Conservation (phyloP, 2,329 filamentous ascomycete species). For the Paracoccidioides lutzii region DNA sequence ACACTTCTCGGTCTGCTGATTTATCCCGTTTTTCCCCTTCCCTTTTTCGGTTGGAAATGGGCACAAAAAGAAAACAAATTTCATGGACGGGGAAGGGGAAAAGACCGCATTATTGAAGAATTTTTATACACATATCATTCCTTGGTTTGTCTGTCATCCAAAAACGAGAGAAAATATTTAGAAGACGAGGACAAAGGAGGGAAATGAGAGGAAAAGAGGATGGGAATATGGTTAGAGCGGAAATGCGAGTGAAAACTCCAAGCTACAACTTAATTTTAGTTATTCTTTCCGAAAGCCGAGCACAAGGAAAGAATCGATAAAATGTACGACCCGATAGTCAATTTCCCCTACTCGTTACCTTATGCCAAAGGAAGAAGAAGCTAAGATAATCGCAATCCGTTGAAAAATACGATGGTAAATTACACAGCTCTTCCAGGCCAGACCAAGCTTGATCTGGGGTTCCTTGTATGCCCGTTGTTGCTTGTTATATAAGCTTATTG, state of each 20-base stretch:
- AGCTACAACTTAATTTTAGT: background rate
- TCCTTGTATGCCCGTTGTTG: no score
- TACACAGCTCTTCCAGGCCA: background rate
- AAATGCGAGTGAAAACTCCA: background rate
- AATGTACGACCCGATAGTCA: background rate
- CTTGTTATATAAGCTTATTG: background rate
- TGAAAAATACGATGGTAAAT: background rate
- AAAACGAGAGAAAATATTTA: background rate
- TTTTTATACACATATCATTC: background rate
- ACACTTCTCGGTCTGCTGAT: background rate
- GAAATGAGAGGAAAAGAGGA: background rate
- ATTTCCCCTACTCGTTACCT: background rate
- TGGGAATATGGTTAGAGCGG: background rate
- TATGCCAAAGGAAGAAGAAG: background rate
- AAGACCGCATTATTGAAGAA: background rate
- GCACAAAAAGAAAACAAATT: constrained; percentile 26
- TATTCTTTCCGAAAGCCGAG: background rate
- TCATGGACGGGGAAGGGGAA: background rate
- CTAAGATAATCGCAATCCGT: background rate
- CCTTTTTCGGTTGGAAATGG: background rate
- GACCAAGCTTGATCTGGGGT: background rate
- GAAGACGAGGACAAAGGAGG: background rate
- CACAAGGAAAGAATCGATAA: background rate
- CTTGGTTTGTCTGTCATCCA: background rate
- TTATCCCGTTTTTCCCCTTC: background rate